Evolutionary conservation across 345 rosid species (phyloP), one percentile per base, ranked within the genome.

Genomic region (Nephelium lappaceum): DNA sequence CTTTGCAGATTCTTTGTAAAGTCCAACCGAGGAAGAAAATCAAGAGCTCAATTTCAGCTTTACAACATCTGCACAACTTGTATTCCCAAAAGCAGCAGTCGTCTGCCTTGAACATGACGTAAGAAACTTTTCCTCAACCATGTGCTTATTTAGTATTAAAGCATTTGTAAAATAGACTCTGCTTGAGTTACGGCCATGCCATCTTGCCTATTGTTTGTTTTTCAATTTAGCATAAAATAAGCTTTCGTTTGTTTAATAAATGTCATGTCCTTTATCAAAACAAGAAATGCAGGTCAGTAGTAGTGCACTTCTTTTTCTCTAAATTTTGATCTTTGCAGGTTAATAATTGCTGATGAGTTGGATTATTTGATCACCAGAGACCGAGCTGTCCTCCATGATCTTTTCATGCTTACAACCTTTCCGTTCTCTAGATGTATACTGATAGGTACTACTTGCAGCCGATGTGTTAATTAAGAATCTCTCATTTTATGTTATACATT

Each of bases 391-490:
- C 97, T 95, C 68, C 92, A 95, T 76, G 98, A 95, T 86, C 93
- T 95, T 72, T 95, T 95, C 84, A 90, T 92, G 97, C 95, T 95
- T 65, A 92, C 97, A 82, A 89, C 97, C 71, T 87, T 91, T 67
- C 93, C 97, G 9, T 90, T 85, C 81, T 93, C 97, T 58, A 88
- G 86, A 55, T 91, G 88, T 80, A 89, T 95, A 87, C 83, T 95
- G 78, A 90, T 95, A 85, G 98, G 99, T 95, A 90, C 38, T 8
- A 49, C 76, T 60, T 42, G 63, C 47, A 25, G 64, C 53, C 47
- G 71, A 60, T 51, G 10, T 60, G 39, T 39, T 15, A 45, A 45
- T n/a, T 24, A 23, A 12, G 43, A 39, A 14, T 19, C 15, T 19
- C n/a, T 12, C 45, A 60, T 21, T 43, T 53, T 19, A 16, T 80